Evolutionary conservation across 306 rosid genomes (phyloP).

Genomic region (Inga oerstediana): DNA sequence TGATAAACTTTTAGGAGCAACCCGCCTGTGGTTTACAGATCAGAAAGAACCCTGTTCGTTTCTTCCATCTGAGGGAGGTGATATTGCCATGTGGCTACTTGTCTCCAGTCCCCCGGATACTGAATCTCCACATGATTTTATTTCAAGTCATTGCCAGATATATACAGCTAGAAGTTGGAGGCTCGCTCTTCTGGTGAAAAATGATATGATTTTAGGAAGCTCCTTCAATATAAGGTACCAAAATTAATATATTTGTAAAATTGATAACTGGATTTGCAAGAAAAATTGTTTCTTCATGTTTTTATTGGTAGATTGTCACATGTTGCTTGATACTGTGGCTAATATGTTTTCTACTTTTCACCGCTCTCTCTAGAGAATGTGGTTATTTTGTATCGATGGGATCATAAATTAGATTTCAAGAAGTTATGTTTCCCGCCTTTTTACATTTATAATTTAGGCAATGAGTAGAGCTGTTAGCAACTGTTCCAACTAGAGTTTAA

Average conservation of each 20-base stretch:
- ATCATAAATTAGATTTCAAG: not conserved
- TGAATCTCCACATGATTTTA: conserved; percentile 37
- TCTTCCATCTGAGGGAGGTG: conserved; percentile 45
- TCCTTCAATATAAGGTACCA: conserved; percentile 77
- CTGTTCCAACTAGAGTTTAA: conserved; percentile 19
- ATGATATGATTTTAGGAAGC: conserved; percentile 57
- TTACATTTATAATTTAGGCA: conserved; percentile 4
- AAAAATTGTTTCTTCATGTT: not conserved
- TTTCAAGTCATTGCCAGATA: conserved; percentile 43
- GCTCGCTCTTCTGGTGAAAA: conserved; percentile 70
- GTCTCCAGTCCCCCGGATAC: conserved; percentile 56
- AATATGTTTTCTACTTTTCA: not conserved
- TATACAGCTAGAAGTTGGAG: conserved; percentile 62
- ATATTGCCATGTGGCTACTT: conserved; percentile 76
- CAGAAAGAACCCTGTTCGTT: conserved; percentile 36
- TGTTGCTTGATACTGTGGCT: conserved; percentile 3
- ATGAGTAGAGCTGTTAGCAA: conserved; percentile 4
- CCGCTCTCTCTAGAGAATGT: not conserved
- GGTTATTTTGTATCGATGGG: not conserved
- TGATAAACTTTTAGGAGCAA: conserved; percentile 55
- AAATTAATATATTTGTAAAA: conserved; percentile 14
- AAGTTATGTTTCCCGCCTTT: conserved; percentile 5
- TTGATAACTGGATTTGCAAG: not conserved
- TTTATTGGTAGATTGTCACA: not conserved
- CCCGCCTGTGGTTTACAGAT: conserved; percentile 49